Conservation (phyloP, 495 filamentous ascomycete genomes). For the Penicillium ochrochloron region DNA sequence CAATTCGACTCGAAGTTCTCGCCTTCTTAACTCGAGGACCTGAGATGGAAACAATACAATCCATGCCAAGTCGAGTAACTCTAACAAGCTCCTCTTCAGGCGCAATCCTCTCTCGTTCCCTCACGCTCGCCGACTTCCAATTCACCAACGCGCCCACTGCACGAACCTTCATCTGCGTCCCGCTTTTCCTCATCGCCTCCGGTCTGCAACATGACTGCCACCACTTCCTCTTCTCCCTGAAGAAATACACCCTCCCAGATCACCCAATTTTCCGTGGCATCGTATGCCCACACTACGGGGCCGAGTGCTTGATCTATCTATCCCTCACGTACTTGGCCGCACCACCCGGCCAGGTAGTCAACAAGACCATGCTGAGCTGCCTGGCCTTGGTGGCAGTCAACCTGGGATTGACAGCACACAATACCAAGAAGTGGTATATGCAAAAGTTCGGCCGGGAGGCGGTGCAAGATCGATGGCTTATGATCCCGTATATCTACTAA, state of each 20-base stretch:
- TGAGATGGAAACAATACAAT: not conserved
- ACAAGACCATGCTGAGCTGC: conserved; percentile 73
- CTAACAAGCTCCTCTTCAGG: conserved; percentile 23
- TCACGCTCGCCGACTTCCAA: conserved; percentile 41
- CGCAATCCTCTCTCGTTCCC: conserved; percentile 31
- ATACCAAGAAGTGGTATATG: conserved; percentile 80
- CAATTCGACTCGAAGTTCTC: not conserved
- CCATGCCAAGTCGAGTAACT: not conserved
- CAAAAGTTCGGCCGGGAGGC: conserved; percentile 73
- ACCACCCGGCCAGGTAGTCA: conserved; percentile 63
- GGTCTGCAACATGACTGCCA: conserved; percentile 82
- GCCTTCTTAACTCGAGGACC: not conserved
- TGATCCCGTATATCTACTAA: conserved; percentile 81
- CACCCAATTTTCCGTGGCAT: conserved; percentile 71
- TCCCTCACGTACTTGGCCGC: conserved; percentile 76
- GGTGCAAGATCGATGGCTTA: conserved; percentile 72
- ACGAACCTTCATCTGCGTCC: conserved; percentile 63
- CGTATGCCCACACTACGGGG: conserved; percentile 90
- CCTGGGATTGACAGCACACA: conserved; percentile 78
- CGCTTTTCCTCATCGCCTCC: conserved; percentile 75
- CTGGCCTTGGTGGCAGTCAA: conserved; percentile 77
- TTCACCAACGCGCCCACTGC: conserved; percentile 53
- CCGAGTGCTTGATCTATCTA: conserved; percentile 83
- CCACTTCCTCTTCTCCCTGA: conserved; percentile 74
- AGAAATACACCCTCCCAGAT: conserved; percentile 81